Percentiles rank a stretch among this genome's conserved stretches.
These are phyloP conservation scores for Plicaturopsis crispa DNA, from an alignment of 768 basidiomycete genomes.

Conservation along the genomic window DNA sequence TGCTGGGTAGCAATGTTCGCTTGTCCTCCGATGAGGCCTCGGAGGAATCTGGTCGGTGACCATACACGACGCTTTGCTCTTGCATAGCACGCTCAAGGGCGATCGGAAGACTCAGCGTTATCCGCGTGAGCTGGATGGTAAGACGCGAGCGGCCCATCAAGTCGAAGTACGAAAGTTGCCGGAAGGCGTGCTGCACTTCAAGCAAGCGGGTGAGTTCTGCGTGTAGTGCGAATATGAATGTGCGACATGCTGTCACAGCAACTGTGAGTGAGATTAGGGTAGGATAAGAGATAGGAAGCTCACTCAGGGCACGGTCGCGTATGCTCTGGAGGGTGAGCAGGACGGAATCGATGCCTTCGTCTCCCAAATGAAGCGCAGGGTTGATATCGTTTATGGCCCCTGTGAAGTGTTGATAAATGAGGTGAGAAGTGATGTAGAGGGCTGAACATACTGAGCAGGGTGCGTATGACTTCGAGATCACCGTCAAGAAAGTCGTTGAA, in stretches of 20 bases:
- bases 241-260: constrained; percentile 53
- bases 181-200: constrained; percentile 73
- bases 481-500: constrained; percentile 82
- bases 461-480: constrained; percentile 79
- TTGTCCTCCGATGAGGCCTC: constrained; percentile 15
- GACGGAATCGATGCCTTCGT: constrained; percentile 75
- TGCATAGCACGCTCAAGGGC: constrained; percentile 64
- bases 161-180: constrained; percentile 71
- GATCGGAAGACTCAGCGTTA: constrained; percentile 68
- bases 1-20: constrained; percentile 34
- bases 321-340: constrained; percentile 61
- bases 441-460: constrained; percentile 53
- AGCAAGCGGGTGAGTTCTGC: constrained; percentile 69
- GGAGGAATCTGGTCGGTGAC: constrained; percentile 11
- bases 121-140: constrained; percentile 69
- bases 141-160: constrained; percentile 68
- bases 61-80: constrained; percentile 25
- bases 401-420: constrained; percentile 17
- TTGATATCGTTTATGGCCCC: constrained; percentile 77
- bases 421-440: not conserved
- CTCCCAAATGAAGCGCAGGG: constrained; percentile 66
- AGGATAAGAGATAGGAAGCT: constrained; percentile 15
- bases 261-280: constrained; percentile 6
- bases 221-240: constrained; percentile 68
- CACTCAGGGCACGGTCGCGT: constrained; percentile 70